phyloP scores from a whole-genome alignment of 495 filamentous ascomycete genomes.

The Pyronema omphalodes region DNA sequence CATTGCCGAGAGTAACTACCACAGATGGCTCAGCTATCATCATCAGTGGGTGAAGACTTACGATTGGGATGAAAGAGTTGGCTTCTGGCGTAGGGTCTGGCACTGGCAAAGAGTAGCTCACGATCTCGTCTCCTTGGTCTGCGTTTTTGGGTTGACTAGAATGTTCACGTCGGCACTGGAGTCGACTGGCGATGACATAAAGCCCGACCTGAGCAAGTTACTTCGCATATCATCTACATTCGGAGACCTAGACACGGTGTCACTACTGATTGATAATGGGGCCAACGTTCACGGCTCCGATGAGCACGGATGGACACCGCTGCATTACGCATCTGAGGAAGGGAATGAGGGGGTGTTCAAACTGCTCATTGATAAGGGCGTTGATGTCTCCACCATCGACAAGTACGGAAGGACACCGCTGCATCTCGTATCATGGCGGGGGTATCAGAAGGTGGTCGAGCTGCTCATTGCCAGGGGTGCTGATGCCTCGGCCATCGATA shows the following conservation, averaged over 20 bases:
- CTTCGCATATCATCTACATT: too few relatives aligned
- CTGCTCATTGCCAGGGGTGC: neutral
- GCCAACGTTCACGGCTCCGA: too few relatives aligned
- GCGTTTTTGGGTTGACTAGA: neutral
- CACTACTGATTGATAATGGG: too few relatives aligned
- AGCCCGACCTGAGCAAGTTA: too few relatives aligned
- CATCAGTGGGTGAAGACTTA: too few relatives aligned
- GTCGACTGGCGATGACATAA: neutral
- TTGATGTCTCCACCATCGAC: neutral
- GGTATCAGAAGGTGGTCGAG: too few relatives aligned
- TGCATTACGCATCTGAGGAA: too few relatives aligned
- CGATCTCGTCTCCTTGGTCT: neutral
- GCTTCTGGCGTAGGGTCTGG: neutral
- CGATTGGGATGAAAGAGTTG: neutral
- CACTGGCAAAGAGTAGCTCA: neutral
- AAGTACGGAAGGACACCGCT: neutral
- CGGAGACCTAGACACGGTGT: too few relatives aligned
- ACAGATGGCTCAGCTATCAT: too few relatives aligned
- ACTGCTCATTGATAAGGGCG: neutral
- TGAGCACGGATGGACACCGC: too few relatives aligned
- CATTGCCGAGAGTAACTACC: neutral
- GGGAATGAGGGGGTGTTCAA: too few relatives aligned
- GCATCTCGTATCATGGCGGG: neutral
- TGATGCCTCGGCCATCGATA: neutral
- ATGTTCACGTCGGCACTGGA: neutral